Evolutionary conservation across 106 monocot species (phyloP).

Genomic region (Hemerocallis citrina): DNA sequence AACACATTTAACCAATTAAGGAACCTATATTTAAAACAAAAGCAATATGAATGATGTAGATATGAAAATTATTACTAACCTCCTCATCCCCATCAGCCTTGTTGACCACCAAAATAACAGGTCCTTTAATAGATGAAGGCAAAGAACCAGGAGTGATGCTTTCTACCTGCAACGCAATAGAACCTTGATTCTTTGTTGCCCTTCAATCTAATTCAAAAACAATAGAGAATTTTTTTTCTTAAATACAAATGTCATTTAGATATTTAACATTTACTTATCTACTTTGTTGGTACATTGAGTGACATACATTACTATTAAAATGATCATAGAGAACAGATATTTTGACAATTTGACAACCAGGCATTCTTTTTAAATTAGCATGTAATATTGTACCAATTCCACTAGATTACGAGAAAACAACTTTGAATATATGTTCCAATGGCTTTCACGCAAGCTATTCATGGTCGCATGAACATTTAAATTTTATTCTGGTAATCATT

Average conservation of each 20-base stretch:
- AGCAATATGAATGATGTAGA: neutral
- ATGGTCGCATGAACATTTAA: too few relatives aligned
- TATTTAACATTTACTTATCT: neutral
- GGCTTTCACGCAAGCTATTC: too few relatives aligned
- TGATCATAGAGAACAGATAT: too few relatives aligned
- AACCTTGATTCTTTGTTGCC: neutral
- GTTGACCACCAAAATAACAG: conserved; percentile 71
- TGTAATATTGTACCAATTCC: too few relatives aligned
- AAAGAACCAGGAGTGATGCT: conserved; percentile 73
- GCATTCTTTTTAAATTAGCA: too few relatives aligned
- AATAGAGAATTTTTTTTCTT: neutral
- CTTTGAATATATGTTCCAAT: too few relatives aligned
- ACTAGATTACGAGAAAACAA: too few relatives aligned
- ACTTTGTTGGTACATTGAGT: too few relatives aligned
- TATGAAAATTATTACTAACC: conserved; percentile 26
- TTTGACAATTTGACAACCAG: too few relatives aligned
- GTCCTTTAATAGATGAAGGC: conserved; percentile 46
- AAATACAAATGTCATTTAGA: neutral
- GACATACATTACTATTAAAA: too few relatives aligned
- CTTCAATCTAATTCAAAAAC: neutral
- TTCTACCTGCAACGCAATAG: conserved; percentile 48
- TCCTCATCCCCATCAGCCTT: conserved; percentile 98
- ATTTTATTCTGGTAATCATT: too few relatives aligned
- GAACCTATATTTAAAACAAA: neutral
- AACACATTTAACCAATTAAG: conserved; percentile 4